phyloP scores from a whole-genome alignment of 805 yeast species.

The Nakazawaea molendinolei region DNA sequence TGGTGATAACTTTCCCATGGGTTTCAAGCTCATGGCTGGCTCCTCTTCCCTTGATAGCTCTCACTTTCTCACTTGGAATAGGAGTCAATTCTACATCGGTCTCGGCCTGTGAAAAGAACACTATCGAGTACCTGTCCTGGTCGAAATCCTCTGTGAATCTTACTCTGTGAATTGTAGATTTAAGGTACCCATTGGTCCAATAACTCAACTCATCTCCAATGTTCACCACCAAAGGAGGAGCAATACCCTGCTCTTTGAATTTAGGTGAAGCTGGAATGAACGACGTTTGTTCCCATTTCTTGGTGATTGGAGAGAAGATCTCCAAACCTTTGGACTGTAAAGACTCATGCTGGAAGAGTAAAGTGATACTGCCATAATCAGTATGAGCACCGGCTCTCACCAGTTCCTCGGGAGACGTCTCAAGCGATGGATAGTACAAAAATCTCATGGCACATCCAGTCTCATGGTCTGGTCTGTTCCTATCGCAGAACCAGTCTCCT shows the following conservation, averaged over 20 bases:
- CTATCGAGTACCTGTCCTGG: conserved; percentile 62
- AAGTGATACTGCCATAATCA: conserved; percentile 68
- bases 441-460: conserved; percentile 62
- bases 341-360: conserved; percentile 56
- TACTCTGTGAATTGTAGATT: conserved; percentile 64
- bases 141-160: conserved; percentile 42
- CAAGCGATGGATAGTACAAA: conserved; percentile 59
- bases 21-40: conserved; percentile 24
- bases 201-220: conserved; percentile 66
- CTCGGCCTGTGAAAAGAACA: conserved; percentile 65
- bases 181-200: conserved; percentile 69
- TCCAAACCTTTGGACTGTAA: conserved; percentile 66
- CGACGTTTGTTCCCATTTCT: conserved; percentile 56
- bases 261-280: conserved; percentile 33
- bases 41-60: neutral
- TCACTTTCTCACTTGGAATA: conserved; percentile 42
- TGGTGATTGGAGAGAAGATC: conserved; percentile 39
- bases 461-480: conserved; percentile 41
- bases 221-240: conserved; percentile 67
- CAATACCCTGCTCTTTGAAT: conserved; percentile 21
- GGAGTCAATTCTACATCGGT: conserved; percentile 50
- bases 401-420: conserved; percentile 37
- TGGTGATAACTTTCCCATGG: conserved; percentile 46
- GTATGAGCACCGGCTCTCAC: conserved; percentile 79
- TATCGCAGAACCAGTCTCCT: conserved; percentile 49